Conservation (phyloP, 108 stramenopile genomes). For the Skeletonema grethae region DNA sequence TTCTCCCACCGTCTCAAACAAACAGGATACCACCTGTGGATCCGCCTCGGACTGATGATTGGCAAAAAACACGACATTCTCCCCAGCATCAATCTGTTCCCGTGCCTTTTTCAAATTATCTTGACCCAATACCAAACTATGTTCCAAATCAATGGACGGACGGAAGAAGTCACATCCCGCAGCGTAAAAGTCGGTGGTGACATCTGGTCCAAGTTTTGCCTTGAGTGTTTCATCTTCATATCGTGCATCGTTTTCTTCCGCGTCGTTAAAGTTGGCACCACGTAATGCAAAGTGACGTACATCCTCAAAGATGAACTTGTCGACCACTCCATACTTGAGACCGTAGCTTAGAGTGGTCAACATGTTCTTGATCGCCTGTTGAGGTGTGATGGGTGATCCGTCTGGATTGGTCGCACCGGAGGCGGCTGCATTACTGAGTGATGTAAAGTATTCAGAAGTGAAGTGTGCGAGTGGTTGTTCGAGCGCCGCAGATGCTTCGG, state of each 20-base stretch:
- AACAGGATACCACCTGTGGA: constrained; percentile 85
- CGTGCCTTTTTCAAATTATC: constrained; percentile 77
- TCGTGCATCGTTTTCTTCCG: constrained; percentile 36
- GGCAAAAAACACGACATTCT: constrained; percentile 93
- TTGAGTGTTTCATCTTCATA: constrained; percentile 38
- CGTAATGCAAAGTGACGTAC: constrained; percentile 73
- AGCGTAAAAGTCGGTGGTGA: constrained; percentile 70
- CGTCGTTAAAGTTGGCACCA: constrained; percentile 44
- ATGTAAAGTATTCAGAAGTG: constrained; percentile 75
- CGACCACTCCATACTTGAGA: constrained; percentile 67
- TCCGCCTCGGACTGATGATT: constrained; percentile 98
- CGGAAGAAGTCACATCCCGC: constrained; percentile 94
- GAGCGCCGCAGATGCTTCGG: constrained; percentile 17
- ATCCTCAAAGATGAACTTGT: constrained; percentile 66
- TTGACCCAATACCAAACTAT: constrained; percentile 70
- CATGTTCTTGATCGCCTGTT: constrained; percentile 56
- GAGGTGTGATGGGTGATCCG: constrained; percentile 24
- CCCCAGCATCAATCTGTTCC: constrained; percentile 72
- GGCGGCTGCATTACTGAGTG: constrained; percentile 38
- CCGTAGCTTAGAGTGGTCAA: constrained; percentile 64
- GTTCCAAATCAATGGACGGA: constrained; percentile 78
- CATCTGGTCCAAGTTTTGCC: constrained; percentile 32
- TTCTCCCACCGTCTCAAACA: constrained; percentile 70
- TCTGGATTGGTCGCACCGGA: constrained; percentile 42
- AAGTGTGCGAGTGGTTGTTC: constrained; percentile 64